Percentiles rank a stretch among this genome's conserved stretches.
Conservation (phyloP, 164 flowering plant genomes). For the Tetracentron sinense region DNA sequence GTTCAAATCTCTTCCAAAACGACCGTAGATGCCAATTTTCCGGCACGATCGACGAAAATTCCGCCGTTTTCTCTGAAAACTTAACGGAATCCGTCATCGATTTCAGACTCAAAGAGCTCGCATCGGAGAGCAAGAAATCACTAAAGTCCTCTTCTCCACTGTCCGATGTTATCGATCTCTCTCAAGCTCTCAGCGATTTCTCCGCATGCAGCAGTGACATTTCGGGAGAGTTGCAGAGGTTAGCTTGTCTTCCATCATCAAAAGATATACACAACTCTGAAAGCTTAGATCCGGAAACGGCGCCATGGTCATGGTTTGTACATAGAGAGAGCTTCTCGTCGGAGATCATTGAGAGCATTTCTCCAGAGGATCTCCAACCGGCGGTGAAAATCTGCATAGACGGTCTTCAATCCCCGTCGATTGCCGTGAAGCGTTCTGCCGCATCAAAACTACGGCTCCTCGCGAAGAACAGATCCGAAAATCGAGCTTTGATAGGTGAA, state of each 20-base stretch:
- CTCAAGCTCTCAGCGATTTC: constrained; percentile 74
- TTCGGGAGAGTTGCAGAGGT: constrained; percentile 83
- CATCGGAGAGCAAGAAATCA: constrained; percentile 18
- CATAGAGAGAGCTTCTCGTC: constrained; percentile 59
- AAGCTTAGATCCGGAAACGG: constrained; percentile 12
- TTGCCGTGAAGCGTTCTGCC: constrained; percentile 61
- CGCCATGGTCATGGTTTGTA: constrained; percentile 56
- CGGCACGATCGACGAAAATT: constrained; percentile 11
- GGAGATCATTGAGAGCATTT: constrained; percentile 67
- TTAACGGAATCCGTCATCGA: constrained; percentile 78
- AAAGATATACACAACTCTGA: constrained; percentile 8
- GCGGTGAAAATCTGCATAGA: constrained; percentile 68
- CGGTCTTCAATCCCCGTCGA: constrained; percentile 54
- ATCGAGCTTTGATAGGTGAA: constrained; percentile 78
- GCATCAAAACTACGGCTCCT: constrained; percentile 77
- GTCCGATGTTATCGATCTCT: constrained; percentile 51
- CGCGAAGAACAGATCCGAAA: constrained; percentile 86
- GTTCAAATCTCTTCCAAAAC: constrained; percentile 51
- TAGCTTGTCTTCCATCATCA: constrained; percentile 57
- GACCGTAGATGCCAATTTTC: constrained; percentile 26
- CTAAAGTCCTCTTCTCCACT: constrained; percentile 15
- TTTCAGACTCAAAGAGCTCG: constrained; percentile 69
- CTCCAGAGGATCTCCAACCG: constrained; percentile 78
- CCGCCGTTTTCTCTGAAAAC: constrained; percentile 44
- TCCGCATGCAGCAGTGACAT: constrained; percentile 87